Evolutionary conservation across 2,329 filamentous ascomycete species (phyloP), one percentile per base, ranked within the genome.

Genomic region (Fusarium anguioides): DNA sequence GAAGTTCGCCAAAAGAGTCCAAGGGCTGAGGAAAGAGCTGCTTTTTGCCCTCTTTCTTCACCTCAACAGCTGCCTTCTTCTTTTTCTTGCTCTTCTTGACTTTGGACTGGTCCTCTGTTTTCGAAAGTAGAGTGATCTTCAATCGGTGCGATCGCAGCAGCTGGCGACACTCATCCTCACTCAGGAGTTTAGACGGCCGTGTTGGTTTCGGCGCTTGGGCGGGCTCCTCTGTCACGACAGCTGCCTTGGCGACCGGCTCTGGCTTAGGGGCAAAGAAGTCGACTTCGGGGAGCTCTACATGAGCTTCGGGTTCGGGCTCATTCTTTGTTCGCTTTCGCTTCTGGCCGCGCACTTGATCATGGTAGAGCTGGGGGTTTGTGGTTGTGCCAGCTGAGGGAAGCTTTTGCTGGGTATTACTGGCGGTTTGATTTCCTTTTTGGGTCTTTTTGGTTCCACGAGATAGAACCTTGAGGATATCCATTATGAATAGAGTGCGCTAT

Each of bases 21-120:
- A 99, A 81, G 3, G 96, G 95, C 66, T 92, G 90, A 0, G 95
- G 93, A 75, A 88, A 94, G 27, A 98, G 76, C 53, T 88, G 85
- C 64, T 82, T 84, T 72, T 88, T 88, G 21, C 78, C 76, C 49
- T 89, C 84, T 64, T 84, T 84, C 63, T 81, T 76, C 73, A 79
- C 67, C 33, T 75, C 79, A 33, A 83, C 80, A 60, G 83, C 84
- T 54, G 79, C 82, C 56, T 80, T 79, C 64, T 83, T 82, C 70
- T 83, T 86, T 64, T 84, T 83, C 72, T 88, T 88, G 54, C 83
- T 82, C 75, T 86, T 86, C 70, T 86, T 88, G 10, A 81, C 77
- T 53, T 81, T 81, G 18, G 76, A 74, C 37, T 76, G 77, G 9
- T 80, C 77, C 23, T 79, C 76, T 27, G 76, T 79, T 39, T 83